Evolutionary conservation across 2,329 filamentous ascomycete species (phyloP).

Genomic region (Dactylella cylindrospora): DNA sequence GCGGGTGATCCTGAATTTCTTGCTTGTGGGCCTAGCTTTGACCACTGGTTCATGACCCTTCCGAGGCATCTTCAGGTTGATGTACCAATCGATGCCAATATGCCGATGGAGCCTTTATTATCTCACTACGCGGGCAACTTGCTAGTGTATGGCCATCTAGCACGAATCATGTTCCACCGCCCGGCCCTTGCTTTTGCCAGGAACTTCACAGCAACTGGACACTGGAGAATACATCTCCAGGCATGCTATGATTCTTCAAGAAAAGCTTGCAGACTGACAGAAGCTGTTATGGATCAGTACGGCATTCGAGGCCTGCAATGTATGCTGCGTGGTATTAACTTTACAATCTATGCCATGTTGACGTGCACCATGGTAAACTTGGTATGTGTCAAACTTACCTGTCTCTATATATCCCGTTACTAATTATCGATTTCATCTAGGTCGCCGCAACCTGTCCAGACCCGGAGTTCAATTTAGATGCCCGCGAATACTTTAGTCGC

Average conservation of each 20-base stretch:
- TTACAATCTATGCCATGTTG: conserved; percentile 87
- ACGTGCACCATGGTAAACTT: conserved; percentile 91
- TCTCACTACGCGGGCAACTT: conserved; percentile 87
- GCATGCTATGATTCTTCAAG: conserved; percentile 84
- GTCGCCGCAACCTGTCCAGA: conserved; percentile 92
- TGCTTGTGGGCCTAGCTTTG: conserved; percentile 74
- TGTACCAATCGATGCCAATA: conserved; percentile 74
- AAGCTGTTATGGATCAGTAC: conserved; percentile 74
- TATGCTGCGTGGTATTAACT: conserved; percentile 93
- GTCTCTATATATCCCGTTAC: conserved; percentile 3
- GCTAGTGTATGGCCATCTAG: conserved; percentile 84
- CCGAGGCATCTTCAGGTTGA: conserved; percentile 75
- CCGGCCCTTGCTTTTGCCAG: conserved; percentile 81
- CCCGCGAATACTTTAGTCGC: conserved; percentile 82
- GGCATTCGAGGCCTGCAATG: conserved; percentile 79
- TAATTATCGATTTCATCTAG: conserved; percentile 55
- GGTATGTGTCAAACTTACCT: conserved; percentile 61
- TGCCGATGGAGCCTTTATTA: conserved; percentile 70
- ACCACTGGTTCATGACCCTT: conserved; percentile 72
- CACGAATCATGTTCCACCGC: conserved; percentile 80
- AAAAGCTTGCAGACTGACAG: conserved; percentile 79
- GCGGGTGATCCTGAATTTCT: conserved; percentile 80
- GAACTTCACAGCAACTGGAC: conserved; percentile 67
- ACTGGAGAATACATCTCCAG: conserved; percentile 86
- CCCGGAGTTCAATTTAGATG: conserved; percentile 79